phyloP scores from a whole-genome alignment of 75 land plant genomes.

The Ceratopteris richardii region DNA sequence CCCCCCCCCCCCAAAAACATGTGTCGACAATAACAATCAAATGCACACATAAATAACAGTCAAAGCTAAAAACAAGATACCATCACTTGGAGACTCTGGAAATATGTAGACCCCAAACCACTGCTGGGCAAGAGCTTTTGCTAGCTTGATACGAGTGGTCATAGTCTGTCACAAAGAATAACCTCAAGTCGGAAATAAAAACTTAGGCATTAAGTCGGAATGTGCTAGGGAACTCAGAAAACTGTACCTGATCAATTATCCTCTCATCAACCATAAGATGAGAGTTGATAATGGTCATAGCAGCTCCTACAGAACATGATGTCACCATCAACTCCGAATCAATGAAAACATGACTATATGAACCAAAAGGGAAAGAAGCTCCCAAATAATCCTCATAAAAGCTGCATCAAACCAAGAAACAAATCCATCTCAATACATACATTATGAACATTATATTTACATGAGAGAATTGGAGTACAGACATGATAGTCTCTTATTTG shows the following conservation, averaged over 20 bases:
- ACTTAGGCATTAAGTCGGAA: too few species aligned
- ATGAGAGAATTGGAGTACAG: not conserved
- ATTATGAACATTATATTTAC: too few species aligned
- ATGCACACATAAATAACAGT: too few species aligned
- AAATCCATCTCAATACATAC: not conserved
- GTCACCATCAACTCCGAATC: slow-evolving; percentile 56
- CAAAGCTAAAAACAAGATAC: slow-evolving; percentile 21
- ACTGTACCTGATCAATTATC: slow-evolving; percentile 96
- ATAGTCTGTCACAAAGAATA: slow-evolving; percentile 40
- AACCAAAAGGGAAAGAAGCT: slow-evolving; percentile 86
- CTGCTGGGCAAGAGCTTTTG: slow-evolving; percentile 86
- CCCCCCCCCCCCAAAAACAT: too few species aligned
- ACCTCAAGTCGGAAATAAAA: not conserved
- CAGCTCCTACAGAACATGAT: slow-evolving; percentile 63
- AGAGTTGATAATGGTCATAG: slow-evolving; percentile 72
- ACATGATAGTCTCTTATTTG: too few species aligned
- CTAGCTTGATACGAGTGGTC: slow-evolving; percentile 77
- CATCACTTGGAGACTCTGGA: slow-evolving; percentile 80
- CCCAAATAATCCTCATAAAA: slow-evolving; percentile 79
- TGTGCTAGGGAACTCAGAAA: not conserved
- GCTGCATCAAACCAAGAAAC: slow-evolving; percentile 24
- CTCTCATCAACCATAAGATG: slow-evolving; percentile 81
- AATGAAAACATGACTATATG: slow-evolving; percentile 88
- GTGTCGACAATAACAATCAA: too few species aligned
- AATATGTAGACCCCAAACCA: slow-evolving; percentile 97